A percentile compares a stretch with the other conserved stretches of the same genome.
Conservation (phyloP, 2,329 filamentous ascomycete genomes). For the Fusarium sp. region DNA sequence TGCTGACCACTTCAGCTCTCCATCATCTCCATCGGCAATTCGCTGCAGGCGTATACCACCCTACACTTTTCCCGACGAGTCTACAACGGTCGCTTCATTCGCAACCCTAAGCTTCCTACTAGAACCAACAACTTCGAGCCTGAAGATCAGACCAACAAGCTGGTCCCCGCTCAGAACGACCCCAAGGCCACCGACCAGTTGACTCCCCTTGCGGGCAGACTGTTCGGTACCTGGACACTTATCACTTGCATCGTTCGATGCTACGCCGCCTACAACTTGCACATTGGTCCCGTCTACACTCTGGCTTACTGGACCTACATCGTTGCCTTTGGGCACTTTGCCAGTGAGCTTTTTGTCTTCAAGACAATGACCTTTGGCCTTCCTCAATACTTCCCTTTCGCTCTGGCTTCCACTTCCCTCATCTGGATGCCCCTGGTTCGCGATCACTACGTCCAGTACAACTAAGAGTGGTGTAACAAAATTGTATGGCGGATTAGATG, state of each 20-base stretch:
- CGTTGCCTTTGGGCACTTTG: slow-evolving; percentile 82
- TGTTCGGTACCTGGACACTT: slow-evolving; percentile 91
- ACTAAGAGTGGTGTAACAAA: slow-evolving; percentile 35
- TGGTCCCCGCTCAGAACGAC: slow-evolving; percentile 60
- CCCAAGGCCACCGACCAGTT: slow-evolving; percentile 69
- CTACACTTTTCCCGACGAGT: slow-evolving; percentile 86
- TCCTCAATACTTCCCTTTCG: slow-evolving; percentile 68
- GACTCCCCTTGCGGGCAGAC: slow-evolving; percentile 80
- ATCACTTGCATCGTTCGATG: slow-evolving; percentile 80
- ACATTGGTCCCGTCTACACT: slow-evolving; percentile 79
- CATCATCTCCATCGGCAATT: slow-evolving; percentile 85
- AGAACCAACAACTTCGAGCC: slow-evolving; percentile 59
- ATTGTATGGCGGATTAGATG: background rate
- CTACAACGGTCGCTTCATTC: slow-evolving; percentile 76
- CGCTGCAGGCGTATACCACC: slow-evolving; percentile 83
- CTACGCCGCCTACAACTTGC: slow-evolving; percentile 86
- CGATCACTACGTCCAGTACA: slow-evolving; percentile 71
- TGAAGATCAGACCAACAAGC: slow-evolving; percentile 66
- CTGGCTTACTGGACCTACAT: slow-evolving; percentile 85
- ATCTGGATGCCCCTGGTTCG: slow-evolving; percentile 77
- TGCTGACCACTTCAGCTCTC: slow-evolving; percentile 72
- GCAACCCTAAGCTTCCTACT: slow-evolving; percentile 60
- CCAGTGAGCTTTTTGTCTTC: slow-evolving; percentile 83
- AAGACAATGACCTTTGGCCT: slow-evolving; percentile 75
- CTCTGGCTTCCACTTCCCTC: slow-evolving; percentile 63